A percentile compares a stretch with the other conserved stretches of the same genome.
These are phyloP conservation scores for Arthrobotrys pseudoclavata DNA, from an alignment of 2,329 filamentous ascomycete genomes.

Conservation along the genomic window DNA sequence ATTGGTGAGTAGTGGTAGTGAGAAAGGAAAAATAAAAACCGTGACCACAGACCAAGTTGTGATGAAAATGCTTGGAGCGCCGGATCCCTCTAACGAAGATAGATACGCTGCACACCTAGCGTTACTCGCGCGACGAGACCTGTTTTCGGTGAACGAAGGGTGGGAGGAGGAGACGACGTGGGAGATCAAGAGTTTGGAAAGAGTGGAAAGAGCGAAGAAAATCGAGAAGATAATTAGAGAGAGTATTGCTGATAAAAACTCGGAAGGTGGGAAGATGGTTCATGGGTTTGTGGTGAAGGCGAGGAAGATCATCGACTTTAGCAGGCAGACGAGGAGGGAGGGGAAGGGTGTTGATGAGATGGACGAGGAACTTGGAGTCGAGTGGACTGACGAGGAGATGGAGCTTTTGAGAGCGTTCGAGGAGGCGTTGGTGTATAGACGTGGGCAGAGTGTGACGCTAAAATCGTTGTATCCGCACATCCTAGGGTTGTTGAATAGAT, in stretches of 20 bases:
- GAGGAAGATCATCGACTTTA: slow-evolving; percentile 70
- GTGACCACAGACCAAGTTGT: slow-evolving; percentile 60
- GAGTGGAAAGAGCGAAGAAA: slow-evolving; percentile 61
- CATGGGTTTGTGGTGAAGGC: slow-evolving; percentile 70
- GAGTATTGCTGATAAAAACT: slow-evolving; percentile 61
- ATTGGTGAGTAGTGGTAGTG: slow-evolving; percentile 33
- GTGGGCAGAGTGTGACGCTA: slow-evolving; percentile 71
- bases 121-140: slow-evolving; percentile 72
- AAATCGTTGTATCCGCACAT: slow-evolving; percentile 76
- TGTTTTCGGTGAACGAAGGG: slow-evolving; percentile 68
- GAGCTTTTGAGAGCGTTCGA: slow-evolving; percentile 78
- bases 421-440: slow-evolving; percentile 74
- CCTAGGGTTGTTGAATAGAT: slow-evolving; percentile 72
- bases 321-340: slow-evolving; percentile 69
- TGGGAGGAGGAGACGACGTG: slow-evolving; percentile 68
- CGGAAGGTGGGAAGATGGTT: slow-evolving; percentile 61
- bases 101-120: slow-evolving; percentile 80
- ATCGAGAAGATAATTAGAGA: slow-evolving; percentile 26
- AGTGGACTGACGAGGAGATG: slow-evolving; percentile 70
- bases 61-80: slow-evolving; percentile 62
- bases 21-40: background rate
- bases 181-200: slow-evolving; percentile 72
- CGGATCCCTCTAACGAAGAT: slow-evolving; percentile 68
- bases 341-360: slow-evolving; percentile 46
- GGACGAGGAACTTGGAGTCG: slow-evolving; percentile 48